phyloP scores from a whole-genome alignment of 257 asterid species.

The Ophiorrhiza pumila region DNA sequence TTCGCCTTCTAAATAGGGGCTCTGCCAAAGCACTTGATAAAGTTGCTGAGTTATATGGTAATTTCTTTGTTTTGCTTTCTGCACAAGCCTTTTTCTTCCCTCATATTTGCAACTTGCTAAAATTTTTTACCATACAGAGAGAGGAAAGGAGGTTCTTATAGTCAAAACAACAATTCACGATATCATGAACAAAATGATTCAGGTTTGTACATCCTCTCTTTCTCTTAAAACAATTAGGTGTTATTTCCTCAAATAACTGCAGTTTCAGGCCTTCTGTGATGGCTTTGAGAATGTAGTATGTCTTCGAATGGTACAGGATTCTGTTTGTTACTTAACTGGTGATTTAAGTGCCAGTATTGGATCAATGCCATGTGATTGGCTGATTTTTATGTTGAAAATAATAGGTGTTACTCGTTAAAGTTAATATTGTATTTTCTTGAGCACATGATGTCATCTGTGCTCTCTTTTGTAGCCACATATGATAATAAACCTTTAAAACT shows the following conservation, averaged over 20 bases:
- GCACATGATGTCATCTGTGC: background rate
- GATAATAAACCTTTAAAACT: background rate
- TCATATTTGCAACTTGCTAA: slow-evolving; percentile 23
- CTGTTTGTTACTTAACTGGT: background rate
- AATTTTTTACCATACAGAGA: slow-evolving; percentile 45
- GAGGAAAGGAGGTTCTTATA: slow-evolving; percentile 85
- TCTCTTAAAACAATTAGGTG: background rate
- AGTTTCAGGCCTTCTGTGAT: background rate
- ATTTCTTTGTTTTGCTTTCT: slow-evolving; percentile 25
- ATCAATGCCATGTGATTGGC: background rate
- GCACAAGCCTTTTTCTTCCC: slow-evolving; percentile 16
- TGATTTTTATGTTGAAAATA: background rate
- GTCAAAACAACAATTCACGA: slow-evolving; percentile 95
- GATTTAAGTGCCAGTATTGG: background rate
- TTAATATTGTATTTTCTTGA: background rate
- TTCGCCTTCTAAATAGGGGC: slow-evolving; percentile 96
- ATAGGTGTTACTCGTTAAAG: background rate
- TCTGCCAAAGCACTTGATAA: slow-evolving; percentile 99
- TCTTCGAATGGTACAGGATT: background rate
- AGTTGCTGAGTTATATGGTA: slow-evolving; percentile 98
- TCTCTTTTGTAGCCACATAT: background rate
- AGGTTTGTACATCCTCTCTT: slow-evolving; percentile 42
- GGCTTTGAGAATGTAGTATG: background rate
- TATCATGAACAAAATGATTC: slow-evolving; percentile 95
- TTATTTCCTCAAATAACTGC: background rate